These are phyloP conservation scores for Calonectria pseudoreteaudii DNA, from an alignment of 2,329 filamentous ascomycete genomes.

Conservation along the genomic window DNA sequence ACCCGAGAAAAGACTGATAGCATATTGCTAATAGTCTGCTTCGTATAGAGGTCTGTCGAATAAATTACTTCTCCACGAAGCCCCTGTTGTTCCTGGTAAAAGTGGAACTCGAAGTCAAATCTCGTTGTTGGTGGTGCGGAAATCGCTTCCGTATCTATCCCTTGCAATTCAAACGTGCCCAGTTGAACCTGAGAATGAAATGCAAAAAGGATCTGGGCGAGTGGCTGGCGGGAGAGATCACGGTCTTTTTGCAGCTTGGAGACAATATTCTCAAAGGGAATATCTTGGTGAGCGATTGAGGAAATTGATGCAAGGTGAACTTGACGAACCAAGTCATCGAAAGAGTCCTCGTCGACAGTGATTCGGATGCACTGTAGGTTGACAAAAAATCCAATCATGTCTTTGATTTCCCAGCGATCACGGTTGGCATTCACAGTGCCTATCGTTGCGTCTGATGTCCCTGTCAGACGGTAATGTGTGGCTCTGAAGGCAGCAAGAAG, in stretches of 20 bases:
- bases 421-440: constrained; percentile 36
- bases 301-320: neutral
- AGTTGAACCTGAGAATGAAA: neutral
- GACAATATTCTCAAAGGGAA: neutral
- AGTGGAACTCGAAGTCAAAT: neutral
- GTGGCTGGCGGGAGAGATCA: neutral
- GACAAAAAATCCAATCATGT: constrained; percentile 42
- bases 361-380: constrained; percentile 37
- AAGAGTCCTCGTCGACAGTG: constrained; percentile 15
- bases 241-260: neutral
- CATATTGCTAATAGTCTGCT: neutral
- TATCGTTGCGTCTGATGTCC: constrained; percentile 33
- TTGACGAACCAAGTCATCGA: neutral
- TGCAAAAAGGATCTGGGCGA: neutral
- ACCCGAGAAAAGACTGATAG: neutral
- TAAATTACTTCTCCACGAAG: neutral
- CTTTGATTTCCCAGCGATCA: constrained; percentile 26
- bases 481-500: constrained; percentile 38
- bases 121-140: neutral
- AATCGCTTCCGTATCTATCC: neutral
- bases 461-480: constrained; percentile 39
- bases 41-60: neutral
- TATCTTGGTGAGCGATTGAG: neutral
- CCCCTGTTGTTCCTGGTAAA: neutral
- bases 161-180: neutral